Evolutionary conservation across 2,329 filamentous ascomycete genomes (phyloP), one percentile per base, ranked within the genome.

Genomic region (Phoma sp.): DNA sequence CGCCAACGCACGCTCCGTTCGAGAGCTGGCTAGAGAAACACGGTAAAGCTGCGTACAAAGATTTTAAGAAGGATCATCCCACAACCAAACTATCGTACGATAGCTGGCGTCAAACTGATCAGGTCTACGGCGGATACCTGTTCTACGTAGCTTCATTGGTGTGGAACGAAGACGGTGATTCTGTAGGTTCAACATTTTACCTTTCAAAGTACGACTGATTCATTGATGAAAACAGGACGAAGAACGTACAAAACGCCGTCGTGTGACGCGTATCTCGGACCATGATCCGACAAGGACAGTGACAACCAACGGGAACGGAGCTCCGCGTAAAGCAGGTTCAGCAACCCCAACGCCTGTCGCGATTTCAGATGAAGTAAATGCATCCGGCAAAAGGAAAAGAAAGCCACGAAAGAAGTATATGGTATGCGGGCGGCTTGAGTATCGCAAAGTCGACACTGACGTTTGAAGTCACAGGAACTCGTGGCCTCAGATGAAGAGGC

Each of bases 131-230:
- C 14, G 59, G 66, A 17, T 69, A 65, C 47, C 48, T 74, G 15
- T 73, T 68, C 53, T 64, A 70, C 47, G 62, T 68, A 15, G 64
- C 71, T 42, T 45, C 68, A 38, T 56, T 64, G 34, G 61, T 70
- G 20, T 70, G 66, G 59, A 62, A 70, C 10, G 68, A 69, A 46
- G 60, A 60, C 12, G 64, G 63, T 32, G 65, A 68, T 17, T 67
- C 59, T 39, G 71, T 74, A 62, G 38, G 70, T 66, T 25, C 36
- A 39, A 18, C 6, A 21, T 29, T 43, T 20, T 5, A 20, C 17
- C 32, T 29, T 26, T 18, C 12, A 34, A 34, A 9, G 32, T 48
- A 21, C 43, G 14, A 23, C 32, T 29, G 47, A 25, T 48, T 54
- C 42, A 32, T 59, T 71, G 42, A 74, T 56, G 37, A 53, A 26